phyloP scores from a whole-genome alignment of 2,329 filamentous ascomycete species.

The Ophiocordyceps camponoti-rufipedis region DNA sequence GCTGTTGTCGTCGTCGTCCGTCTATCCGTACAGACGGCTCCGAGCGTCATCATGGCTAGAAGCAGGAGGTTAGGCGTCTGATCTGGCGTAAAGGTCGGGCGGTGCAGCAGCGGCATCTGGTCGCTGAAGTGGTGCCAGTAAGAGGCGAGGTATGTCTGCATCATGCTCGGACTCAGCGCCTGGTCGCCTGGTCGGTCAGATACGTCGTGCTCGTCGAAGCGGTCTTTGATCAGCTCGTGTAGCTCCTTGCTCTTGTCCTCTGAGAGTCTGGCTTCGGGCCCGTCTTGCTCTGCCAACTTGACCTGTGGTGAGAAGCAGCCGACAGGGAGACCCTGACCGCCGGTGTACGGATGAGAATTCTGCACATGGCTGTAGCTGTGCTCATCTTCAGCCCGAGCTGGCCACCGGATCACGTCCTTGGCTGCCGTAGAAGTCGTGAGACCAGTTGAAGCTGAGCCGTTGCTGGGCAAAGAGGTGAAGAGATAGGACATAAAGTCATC shows the following conservation, averaged over 20 bases:
- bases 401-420: slow-evolving; percentile 23
- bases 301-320: slow-evolving; percentile 55
- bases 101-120: slow-evolving; percentile 85
- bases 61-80: slow-evolving; percentile 71
- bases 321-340: slow-evolving; percentile 25
- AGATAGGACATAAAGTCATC: slow-evolving; percentile 78
- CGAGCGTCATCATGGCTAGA: slow-evolving; percentile 80
- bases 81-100: slow-evolving; percentile 81
- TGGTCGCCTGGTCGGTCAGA: slow-evolving; percentile 28
- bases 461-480: slow-evolving; percentile 36
- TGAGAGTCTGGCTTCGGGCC: slow-evolving; percentile 64
- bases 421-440: slow-evolving; percentile 25
- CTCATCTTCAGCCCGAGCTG: slow-evolving; percentile 8
- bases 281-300: slow-evolving; percentile 62
- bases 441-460: slow-evolving; percentile 12
- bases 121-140: slow-evolving; percentile 94
- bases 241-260: slow-evolving; percentile 76
- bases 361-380: slow-evolving; percentile 33
- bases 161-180: slow-evolving; percentile 75
- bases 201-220: slow-evolving; percentile 68
- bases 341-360: slow-evolving; percentile 17
- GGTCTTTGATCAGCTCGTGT: slow-evolving; percentile 60
- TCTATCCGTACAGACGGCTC: slow-evolving; percentile 75
- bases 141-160: slow-evolving; percentile 83
- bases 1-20: slow-evolving; percentile 54